Base-by-base conservation (phyloP, 257 asterid genomes). In the Osmanthus fragrans region DNA sequence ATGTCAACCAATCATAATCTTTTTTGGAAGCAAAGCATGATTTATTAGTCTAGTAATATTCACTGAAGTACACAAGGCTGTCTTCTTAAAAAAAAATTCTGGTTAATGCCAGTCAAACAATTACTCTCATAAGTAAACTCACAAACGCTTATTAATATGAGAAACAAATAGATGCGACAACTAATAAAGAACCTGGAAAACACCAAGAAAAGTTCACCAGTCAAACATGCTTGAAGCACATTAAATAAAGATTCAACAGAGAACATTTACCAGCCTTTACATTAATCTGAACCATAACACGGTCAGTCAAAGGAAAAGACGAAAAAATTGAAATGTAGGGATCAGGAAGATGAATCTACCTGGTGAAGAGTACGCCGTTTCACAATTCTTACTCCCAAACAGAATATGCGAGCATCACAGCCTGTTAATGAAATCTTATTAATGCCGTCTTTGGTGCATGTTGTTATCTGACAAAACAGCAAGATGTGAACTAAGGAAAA, bases 361-460 rank as follows among this genome's bases (percentile, higher is more conserved):
- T 93, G 96, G 73, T 83, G 90, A 75, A 96, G 85, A 73, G 97
- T 88, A 40, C 96, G 97, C 74, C 93, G 89, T 90, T 91, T 94
- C 80, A 89, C 99, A 78, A 94, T 84, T 89, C 99, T 89, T 70
- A 96, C 96, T 74, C 99, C 99, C 71, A 92, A 77, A 80, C 99
- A 96, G 84, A 96, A 96, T 47, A 83, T 79, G 33, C 99, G 98
- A 84, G 92, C 88, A 90, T 96, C 99, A 67, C 93, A 90, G 74
- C 97, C 97, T 72, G 90, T 90, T 83, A 96, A 84, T 65, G 85
- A 86, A 85, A 96, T 89, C 84, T 89, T 94, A 87, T 96, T 94
- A 80, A 91, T 88, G 84, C 99, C 99, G 54, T 96, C 99, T 88
- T 89, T 86, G 83, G 94, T 91, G 88, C 91, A 93, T 65, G 90